phyloP scores from a whole-genome alignment of 192 early-diverging fungal genomes.

The Umbelopsis sp. region DNA sequence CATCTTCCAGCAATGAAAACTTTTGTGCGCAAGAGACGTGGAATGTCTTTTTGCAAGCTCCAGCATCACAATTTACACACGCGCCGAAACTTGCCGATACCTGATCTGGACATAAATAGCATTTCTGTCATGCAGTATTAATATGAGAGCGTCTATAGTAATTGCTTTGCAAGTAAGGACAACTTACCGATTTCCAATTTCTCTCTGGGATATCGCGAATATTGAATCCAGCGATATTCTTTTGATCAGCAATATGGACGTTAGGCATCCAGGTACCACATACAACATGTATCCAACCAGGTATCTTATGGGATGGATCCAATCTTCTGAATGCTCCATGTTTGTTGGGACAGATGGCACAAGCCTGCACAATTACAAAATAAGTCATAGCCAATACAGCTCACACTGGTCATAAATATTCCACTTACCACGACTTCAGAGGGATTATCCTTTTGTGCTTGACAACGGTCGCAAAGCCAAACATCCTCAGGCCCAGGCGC shows the following conservation, averaged over 20 bases:
- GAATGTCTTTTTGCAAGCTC: slow-evolving; percentile 49
- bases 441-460: slow-evolving; percentile 3
- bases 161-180: background rate
- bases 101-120: slow-evolving; percentile 47
- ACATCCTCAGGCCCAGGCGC: slow-evolving; percentile 17
- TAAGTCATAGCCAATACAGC: background rate
- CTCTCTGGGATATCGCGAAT: slow-evolving; percentile 47
- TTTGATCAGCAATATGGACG: slow-evolving; percentile 41
- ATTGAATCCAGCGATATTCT: slow-evolving; percentile 41
- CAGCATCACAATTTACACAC: slow-evolving; percentile 52
- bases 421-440: slow-evolving; percentile 16
- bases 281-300: slow-evolving; percentile 51
- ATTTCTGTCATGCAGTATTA: slow-evolving; percentile 33
- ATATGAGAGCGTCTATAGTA: background rate
- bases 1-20: slow-evolving; percentile 44
- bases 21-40: slow-evolving; percentile 54
- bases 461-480: slow-evolving; percentile 34
- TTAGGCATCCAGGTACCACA: slow-evolving; percentile 57
- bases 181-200: slow-evolving; percentile 50
- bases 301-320: background rate
- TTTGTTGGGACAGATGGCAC: slow-evolving; percentile 30
- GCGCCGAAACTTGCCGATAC: slow-evolving; percentile 44
- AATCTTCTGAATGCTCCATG: slow-evolving; percentile 30
- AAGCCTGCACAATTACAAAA: slow-evolving; percentile 10
- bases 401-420: background rate